A percentile compares a stretch with the other conserved stretches of the same genome.
Evolutionary conservation across 768 basidiomycete genomes (phyloP).

Genomic region (Serendipita sp.): DNA sequence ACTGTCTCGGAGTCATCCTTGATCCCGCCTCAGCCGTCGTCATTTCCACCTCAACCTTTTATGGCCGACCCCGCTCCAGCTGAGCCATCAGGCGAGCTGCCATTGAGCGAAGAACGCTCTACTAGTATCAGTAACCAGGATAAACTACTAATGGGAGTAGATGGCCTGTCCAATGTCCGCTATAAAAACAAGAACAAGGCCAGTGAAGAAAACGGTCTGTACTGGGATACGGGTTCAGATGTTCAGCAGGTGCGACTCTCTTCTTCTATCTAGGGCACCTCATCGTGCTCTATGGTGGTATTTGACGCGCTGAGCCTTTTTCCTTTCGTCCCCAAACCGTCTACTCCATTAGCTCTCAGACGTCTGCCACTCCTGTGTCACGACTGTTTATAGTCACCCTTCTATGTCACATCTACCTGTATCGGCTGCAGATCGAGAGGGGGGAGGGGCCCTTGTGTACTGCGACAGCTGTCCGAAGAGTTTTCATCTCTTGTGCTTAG

Average conservation of each 20-base stretch:
- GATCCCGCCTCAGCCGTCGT: background rate
- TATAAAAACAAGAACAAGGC: background rate
- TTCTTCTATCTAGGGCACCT: background rate
- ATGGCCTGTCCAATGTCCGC: background rate
- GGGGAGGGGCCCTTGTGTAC: constrained; percentile 65
- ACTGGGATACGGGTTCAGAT: background rate
- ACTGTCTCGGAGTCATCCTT: background rate
- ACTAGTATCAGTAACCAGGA: background rate
- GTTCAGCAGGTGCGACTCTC: background rate
- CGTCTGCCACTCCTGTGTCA: background rate
- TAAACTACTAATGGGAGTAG: background rate
- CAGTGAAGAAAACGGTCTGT: background rate
- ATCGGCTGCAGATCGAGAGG: constrained; percentile 17
- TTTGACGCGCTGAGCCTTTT: background rate
- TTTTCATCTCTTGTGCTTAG: constrained; percentile 92
- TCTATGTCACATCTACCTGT: constrained; percentile 4
- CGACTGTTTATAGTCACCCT: background rate
- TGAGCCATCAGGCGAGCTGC: background rate
- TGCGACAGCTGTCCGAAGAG: constrained; percentile 95
- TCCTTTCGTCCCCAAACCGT: background rate
- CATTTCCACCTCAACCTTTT: background rate
- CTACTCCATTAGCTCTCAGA: background rate
- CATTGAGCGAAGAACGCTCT: background rate
- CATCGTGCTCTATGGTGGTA: too few relatives aligned
- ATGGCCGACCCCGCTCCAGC: background rate